Conservation (phyloP, 2,329 filamentous ascomycete species). For the Cercospora canescens region DNA sequence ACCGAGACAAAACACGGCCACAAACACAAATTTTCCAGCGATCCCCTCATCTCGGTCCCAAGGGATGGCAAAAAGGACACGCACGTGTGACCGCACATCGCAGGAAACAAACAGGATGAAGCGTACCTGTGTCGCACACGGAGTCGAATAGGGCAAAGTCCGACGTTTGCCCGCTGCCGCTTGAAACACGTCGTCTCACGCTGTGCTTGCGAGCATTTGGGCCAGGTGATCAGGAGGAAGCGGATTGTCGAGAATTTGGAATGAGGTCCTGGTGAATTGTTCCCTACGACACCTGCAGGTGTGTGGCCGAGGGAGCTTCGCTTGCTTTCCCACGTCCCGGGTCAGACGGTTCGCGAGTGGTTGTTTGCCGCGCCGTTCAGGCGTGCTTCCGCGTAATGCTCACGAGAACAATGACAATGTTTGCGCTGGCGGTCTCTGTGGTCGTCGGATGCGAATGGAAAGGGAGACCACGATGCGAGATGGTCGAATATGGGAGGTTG, state of each 20-base stretch:
- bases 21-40: background rate
- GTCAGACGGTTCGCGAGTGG: background rate
- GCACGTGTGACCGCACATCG: background rate
- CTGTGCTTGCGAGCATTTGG: background rate
- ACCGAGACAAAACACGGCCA: background rate
- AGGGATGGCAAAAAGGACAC: background rate
- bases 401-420: conserved; percentile 1
- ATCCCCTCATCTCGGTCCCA: background rate
- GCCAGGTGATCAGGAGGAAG: too few species aligned
- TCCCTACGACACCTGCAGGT: background rate
- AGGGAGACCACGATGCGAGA: background rate
- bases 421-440: background rate
- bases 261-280: background rate
- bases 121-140: conserved; percentile 27
- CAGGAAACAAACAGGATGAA: background rate
- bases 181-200: conserved; percentile 18
- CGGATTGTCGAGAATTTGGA: background rate
- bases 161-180: conserved; percentile 12
- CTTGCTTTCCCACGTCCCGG: background rate
- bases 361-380: background rate
- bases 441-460: background rate
- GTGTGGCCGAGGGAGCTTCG: background rate
- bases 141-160: conserved; percentile 10
- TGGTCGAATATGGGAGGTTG: background rate
- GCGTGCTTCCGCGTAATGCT: background rate